Evolutionary conservation across 495 filamentous ascomycete species (phyloP).

Genomic region (Diplogelasinospora grovesii): DNA sequence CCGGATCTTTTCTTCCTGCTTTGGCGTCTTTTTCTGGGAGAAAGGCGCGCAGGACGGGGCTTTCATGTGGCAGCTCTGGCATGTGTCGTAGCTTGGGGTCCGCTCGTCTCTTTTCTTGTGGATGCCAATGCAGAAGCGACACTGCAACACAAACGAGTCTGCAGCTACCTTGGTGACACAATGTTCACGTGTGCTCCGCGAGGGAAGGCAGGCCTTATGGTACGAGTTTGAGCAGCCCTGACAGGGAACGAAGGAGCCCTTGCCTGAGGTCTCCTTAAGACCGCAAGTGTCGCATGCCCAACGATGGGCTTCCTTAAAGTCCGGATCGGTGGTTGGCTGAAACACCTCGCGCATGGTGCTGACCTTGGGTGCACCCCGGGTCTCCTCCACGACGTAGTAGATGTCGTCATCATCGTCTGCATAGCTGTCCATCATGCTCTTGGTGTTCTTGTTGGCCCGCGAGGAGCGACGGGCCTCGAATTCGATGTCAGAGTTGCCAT

Average conservation of each 20-base stretch:
- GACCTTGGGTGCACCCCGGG: conserved; percentile 40
- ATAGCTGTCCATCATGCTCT: conserved; percentile 57
- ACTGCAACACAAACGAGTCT: conserved; percentile 81
- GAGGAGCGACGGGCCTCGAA: conserved; percentile 46
- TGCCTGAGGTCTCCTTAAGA: conserved; percentile 44
- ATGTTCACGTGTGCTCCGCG: conserved; percentile 69
- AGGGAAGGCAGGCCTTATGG: conserved; percentile 75
- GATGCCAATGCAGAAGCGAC: conserved; percentile 69
- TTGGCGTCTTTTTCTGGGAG: conserved; percentile 55
- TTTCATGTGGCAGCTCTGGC: conserved; percentile 56
- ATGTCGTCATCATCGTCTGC: conserved; percentile 47
- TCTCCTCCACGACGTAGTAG: conserved; percentile 54
- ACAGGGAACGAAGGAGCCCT: conserved; percentile 68
- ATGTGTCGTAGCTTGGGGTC: conserved; percentile 62
- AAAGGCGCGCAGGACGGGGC: conserved; percentile 66
- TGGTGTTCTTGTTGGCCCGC: conserved; percentile 36
- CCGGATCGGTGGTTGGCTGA: conserved; percentile 42
- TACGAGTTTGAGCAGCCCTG: conserved; percentile 84
- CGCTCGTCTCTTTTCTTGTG: conserved; percentile 58
- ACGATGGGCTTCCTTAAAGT: conserved; percentile 63
- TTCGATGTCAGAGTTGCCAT: conserved; percentile 36
- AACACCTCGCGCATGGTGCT: conserved; percentile 65
- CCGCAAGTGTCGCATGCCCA: conserved; percentile 67
- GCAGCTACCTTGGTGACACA: conserved; percentile 84
- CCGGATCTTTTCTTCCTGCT: conserved; percentile 75